phyloP scores from a whole-genome alignment of 768 basidiomycete genomes.

The Boletellus ananas region DNA sequence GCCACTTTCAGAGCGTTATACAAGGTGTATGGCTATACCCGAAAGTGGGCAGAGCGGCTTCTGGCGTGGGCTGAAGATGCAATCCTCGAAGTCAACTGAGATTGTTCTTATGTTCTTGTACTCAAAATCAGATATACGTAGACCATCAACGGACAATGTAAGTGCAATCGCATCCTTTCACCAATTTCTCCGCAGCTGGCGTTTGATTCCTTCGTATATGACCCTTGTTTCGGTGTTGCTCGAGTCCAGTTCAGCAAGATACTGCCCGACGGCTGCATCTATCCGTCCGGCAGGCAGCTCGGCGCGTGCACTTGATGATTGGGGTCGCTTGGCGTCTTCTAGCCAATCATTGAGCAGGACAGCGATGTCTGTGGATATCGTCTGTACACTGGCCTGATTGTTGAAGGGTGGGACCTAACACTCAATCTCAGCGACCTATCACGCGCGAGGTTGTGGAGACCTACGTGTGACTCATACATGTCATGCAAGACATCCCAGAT shows the following conservation, averaged over 20 bases:
- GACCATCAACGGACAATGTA: constrained; percentile 8
- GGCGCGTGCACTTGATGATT: constrained; percentile 54
- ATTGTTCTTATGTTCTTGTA: constrained; percentile 6
- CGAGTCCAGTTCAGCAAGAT: constrained; percentile 65
- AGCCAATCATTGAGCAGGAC: constrained; percentile 79
- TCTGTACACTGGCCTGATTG: constrained; percentile 72
- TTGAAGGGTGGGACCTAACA: constrained; percentile 78
- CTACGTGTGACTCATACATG: constrained; percentile 86
- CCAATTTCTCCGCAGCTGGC: constrained; percentile 70
- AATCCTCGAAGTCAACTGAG: constrained; percentile 69
- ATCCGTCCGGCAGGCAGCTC: constrained; percentile 79
- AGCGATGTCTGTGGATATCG: constrained; percentile 78
- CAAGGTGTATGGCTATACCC: constrained; percentile 65
- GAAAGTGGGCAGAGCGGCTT: constrained; percentile 53
- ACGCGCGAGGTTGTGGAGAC: constrained; percentile 14
- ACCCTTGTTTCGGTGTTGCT: constrained; percentile 57
- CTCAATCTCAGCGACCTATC: constrained; percentile 2
- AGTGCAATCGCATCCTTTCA: constrained; percentile 31
- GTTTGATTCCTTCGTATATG: constrained; percentile 66
- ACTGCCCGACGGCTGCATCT: constrained; percentile 69
- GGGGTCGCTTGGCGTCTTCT: constrained; percentile 69
- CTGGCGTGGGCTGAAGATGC: constrained; percentile 74
- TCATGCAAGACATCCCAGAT: constrained; percentile 84
- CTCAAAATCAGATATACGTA: constrained; percentile 14
- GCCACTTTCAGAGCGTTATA: constrained; percentile 53